Conservation (phyloP, 108 stramenopile genomes). For the Cyclotella atomus region DNA sequence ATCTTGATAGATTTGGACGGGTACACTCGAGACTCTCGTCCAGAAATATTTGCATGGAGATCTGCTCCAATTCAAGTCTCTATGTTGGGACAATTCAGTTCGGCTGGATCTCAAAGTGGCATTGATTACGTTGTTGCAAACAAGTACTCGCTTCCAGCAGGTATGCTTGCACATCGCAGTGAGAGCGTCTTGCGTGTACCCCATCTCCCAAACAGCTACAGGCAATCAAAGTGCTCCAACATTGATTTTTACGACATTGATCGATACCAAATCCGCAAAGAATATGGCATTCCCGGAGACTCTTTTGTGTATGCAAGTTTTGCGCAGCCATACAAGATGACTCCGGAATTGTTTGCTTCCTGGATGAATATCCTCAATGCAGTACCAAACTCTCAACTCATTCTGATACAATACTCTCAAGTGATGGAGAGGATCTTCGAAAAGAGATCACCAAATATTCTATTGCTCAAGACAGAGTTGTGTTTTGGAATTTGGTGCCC, state of each 20-base stretch:
- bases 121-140: conserved; percentile 4
- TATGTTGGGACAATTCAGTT: background rate
- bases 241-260: background rate
- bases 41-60: background rate
- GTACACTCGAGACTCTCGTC: background rate
- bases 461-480: background rate
- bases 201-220: background rate
- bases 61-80: conserved; percentile 8
- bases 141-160: background rate
- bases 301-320: conserved; percentile 15
- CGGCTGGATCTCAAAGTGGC: background rate
- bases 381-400: conserved; percentile 4
- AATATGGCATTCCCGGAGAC: background rate
- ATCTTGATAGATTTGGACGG: conserved; percentile 5
- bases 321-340: background rate
- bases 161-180: background rate
- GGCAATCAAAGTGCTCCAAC: background rate
- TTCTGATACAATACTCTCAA: conserved; percentile 1
- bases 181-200: background rate
- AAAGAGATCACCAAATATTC: background rate
- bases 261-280: background rate
- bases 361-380: conserved; percentile 2
- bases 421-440: conserved; percentile 1
- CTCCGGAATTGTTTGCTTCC: conserved; percentile 5
- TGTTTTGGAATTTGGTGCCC: conserved; percentile 3